Percentiles rank a stretch among this genome's conserved stretches.
These are phyloP conservation scores for Boletellus deceptivus DNA, from an alignment of 1,284 basidiomycete species.

Conservation along the genomic window DNA sequence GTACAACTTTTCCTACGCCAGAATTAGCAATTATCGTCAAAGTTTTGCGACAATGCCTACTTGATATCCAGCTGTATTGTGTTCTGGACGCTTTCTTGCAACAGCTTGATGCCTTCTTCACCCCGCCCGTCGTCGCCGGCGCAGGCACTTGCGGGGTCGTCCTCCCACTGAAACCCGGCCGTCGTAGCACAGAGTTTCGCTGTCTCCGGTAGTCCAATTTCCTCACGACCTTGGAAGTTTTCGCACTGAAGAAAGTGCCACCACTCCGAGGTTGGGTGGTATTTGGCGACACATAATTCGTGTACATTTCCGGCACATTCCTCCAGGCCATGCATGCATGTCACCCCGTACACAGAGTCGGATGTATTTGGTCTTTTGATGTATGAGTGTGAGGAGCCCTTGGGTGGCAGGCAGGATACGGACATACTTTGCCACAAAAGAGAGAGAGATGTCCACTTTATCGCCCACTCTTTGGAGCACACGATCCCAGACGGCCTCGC, in stretches of 20 bases:
- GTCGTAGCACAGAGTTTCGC: conserved; percentile 64
- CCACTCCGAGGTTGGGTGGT: conserved; percentile 54
- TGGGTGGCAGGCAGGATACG: background rate
- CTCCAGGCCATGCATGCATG: conserved; percentile 72
- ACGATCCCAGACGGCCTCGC: conserved; percentile 75
- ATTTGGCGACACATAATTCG: conserved; percentile 72
- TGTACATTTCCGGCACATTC: conserved; percentile 90
- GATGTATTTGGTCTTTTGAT: conserved; percentile 57
- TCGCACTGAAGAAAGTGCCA: conserved; percentile 77
- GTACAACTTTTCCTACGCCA: conserved; percentile 76
- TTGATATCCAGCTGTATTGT: conserved; percentile 52
- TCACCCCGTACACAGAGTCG: conserved; percentile 68
- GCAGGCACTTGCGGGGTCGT: conserved; percentile 56
- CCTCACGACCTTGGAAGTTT: conserved; percentile 64
- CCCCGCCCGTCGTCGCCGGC: conserved; percentile 58
- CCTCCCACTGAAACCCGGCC: conserved; percentile 68
- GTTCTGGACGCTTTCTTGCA: conserved; percentile 57
- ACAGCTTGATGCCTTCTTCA: conserved; percentile 56
- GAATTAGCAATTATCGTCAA: conserved; percentile 6
- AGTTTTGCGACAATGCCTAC: conserved; percentile 39
- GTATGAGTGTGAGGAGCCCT: conserved; percentile 14
- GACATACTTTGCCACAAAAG: conserved; percentile 70
- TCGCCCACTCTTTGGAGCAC: conserved; percentile 61
- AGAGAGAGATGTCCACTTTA: conserved; percentile 68
- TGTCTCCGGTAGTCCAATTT: conserved; percentile 66